phyloP scores from a whole-genome alignment of 257 asterid species.

The Paraleonurus japonicus region DNA sequence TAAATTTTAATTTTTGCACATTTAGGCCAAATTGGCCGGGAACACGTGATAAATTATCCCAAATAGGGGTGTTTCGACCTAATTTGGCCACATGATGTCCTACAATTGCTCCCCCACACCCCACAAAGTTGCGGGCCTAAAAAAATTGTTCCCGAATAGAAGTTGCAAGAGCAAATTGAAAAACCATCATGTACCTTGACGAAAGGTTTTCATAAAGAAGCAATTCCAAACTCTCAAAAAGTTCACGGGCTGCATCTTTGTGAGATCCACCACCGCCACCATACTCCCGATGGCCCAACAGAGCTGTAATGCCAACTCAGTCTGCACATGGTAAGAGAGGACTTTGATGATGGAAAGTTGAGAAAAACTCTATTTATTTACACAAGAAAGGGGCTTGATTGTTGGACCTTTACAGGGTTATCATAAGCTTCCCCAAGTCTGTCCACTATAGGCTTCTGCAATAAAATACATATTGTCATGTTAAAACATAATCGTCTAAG shows the following conservation, averaged over 20 bases:
- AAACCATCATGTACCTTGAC: conserved; percentile 51
- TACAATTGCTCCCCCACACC: too few relatives aligned
- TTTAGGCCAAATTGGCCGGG: too few relatives aligned
- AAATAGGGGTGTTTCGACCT: too few relatives aligned
- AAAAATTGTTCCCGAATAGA: too few relatives aligned
- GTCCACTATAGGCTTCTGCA: conserved; percentile 88
- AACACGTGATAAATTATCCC: too few relatives aligned
- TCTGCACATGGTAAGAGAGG: conserved; percentile 42
- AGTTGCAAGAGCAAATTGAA: conserved; percentile 18
- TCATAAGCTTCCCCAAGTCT: conserved; percentile 90
- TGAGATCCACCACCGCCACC: conserved; percentile 93
- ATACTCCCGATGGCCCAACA: conserved; percentile 99
- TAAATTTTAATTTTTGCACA: too few relatives aligned
- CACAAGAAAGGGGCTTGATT: not conserved
- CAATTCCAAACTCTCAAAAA: conserved; percentile 89
- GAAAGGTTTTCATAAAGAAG: conserved; percentile 86
- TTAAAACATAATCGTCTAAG: not conserved
- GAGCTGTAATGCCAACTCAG: conserved; percentile 85
- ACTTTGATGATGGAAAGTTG: conserved; percentile 3
- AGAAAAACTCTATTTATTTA: conserved; percentile 7
- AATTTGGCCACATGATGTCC: too few relatives aligned
- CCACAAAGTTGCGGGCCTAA: too few relatives aligned
- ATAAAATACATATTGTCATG: conserved; percentile 11
- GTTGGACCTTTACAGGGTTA: conserved; percentile 63
- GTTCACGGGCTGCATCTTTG: conserved; percentile 91